These are phyloP conservation scores for Saccharomyces pastorianus DNA, from an alignment of 1,139 yeast species.

Conservation along the genomic window DNA sequence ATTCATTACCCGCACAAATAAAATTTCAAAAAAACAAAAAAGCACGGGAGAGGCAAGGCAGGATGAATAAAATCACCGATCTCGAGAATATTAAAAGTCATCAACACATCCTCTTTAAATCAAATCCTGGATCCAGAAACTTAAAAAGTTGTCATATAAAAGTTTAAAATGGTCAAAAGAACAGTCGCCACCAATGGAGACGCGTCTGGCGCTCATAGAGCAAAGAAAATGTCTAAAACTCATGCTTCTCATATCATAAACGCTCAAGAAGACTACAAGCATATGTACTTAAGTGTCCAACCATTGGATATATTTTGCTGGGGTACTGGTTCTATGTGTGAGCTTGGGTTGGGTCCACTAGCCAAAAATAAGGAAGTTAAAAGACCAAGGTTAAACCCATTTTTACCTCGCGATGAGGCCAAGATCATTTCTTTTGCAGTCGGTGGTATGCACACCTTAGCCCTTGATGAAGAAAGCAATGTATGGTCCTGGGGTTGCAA, in stretches of 20 bases:
- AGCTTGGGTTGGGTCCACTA: constrained; percentile 85
- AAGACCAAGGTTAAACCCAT: constrained; percentile 86
- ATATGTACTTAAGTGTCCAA: constrained; percentile 26
- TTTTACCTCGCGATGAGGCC: constrained; percentile 48
- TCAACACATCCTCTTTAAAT: background rate
- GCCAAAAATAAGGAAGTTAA: constrained; percentile 87
- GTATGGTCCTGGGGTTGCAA: constrained; percentile 98
- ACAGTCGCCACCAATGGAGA: constrained; percentile 12
- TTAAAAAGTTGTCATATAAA: background rate
- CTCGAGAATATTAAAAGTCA: background rate
- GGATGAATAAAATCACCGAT: background rate
- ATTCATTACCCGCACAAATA: background rate
- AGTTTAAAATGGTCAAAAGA: constrained; percentile 18
- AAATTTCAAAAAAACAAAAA: background rate
- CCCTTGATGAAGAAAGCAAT: constrained; percentile 62
- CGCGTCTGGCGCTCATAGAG: constrained; percentile 10
- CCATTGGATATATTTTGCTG: constrained; percentile 77
- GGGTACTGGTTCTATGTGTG: constrained; percentile 98
- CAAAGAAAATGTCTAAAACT: constrained; percentile 22
- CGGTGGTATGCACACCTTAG: constrained; percentile 93
- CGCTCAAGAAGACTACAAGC: constrained; percentile 25
- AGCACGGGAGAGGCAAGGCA: background rate
- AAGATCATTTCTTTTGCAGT: constrained; percentile 80
- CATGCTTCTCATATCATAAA: constrained; percentile 25
- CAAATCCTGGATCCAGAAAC: background rate